These are phyloP conservation scores for Mycena amicta DNA, from an alignment of 768 basidiomycete genomes.

Conservation along the genomic window DNA sequence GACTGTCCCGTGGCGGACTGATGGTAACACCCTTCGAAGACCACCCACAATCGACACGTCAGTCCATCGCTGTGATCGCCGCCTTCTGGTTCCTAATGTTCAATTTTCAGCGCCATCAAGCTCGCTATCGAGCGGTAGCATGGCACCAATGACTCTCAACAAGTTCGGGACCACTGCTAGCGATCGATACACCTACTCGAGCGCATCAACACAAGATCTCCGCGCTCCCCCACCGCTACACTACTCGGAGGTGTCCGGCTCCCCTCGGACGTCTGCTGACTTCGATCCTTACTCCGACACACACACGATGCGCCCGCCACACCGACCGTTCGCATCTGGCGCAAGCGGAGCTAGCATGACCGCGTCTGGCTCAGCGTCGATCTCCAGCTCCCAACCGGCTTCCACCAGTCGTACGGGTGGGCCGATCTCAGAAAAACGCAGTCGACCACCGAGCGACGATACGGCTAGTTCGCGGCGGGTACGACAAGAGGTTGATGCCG, in stretches of 20 bases:
- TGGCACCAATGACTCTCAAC: slow-evolving; percentile 6
- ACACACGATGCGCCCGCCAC: background rate
- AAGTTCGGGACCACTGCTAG: slow-evolving; percentile 1
- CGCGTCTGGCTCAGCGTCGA: background rate
- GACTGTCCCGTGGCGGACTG: slow-evolving; percentile 5
- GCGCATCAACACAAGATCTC: slow-evolving; percentile 9
- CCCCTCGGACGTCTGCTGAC: slow-evolving; percentile 3
- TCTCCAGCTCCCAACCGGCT: too few species aligned
- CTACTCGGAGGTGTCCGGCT: slow-evolving; percentile 11
- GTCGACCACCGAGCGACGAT: background rate
- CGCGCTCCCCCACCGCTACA: background rate
- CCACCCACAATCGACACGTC: background rate
- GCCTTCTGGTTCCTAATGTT: background rate
- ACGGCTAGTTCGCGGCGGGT: background rate
- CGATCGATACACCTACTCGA: slow-evolving; percentile 1
- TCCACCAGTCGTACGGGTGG: background rate
- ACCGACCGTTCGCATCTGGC: background rate
- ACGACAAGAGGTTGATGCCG: slow-evolving; percentile 22
- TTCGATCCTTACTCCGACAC: slow-evolving; percentile 12
- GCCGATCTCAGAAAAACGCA: background rate
- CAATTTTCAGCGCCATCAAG: background rate
- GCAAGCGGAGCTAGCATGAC: background rate
- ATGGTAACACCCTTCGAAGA: slow-evolving; percentile 14
- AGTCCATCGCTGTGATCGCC: too few species aligned
- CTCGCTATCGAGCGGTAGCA: background rate